Conservation (phyloP, 2,329 filamentous ascomycete genomes). For the Dactylonectria estremocensis region DNA sequence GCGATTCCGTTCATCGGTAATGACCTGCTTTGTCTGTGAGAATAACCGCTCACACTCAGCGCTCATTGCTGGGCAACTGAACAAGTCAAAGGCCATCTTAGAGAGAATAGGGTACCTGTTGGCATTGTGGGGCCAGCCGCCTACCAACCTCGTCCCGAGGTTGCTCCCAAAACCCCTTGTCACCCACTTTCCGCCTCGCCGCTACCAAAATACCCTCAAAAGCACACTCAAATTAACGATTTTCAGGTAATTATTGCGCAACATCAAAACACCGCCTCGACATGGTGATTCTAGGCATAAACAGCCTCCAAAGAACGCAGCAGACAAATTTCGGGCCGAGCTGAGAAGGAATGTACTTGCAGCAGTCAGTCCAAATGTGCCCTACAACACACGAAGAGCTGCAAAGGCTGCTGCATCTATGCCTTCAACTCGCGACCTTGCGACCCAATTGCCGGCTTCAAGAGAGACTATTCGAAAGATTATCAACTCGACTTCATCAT, state of each 20-base stretch:
- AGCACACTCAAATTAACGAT: background rate
- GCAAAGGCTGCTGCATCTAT: background rate
- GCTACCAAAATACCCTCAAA: background rate
- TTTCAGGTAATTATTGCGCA: background rate
- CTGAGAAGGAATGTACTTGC: background rate
- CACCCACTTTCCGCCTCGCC: background rate
- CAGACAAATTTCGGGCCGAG: background rate
- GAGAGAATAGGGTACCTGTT: no score
- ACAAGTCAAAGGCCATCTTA: no score
- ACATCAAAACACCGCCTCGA: background rate
- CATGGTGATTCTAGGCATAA: background rate
- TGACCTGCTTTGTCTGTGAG: no score
- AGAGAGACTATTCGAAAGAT: slow-evolving; percentile 1
- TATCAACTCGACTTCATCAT: background rate
- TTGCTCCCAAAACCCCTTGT: no score
- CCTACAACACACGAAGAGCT: background rate
- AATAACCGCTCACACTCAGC: no score
- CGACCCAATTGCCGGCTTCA: background rate
- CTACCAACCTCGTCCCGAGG: no score
- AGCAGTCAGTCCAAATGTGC: background rate
- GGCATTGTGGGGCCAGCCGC: no score
- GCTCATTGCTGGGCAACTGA: no score
- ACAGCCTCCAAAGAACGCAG: background rate
- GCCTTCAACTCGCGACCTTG: background rate
- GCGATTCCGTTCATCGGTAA: no score